Percentiles rank a stretch among this genome's conserved stretches.
phyloP scores from a whole-genome alignment of 148 eudicot genomes.

The Spergularia bocconei region DNA sequence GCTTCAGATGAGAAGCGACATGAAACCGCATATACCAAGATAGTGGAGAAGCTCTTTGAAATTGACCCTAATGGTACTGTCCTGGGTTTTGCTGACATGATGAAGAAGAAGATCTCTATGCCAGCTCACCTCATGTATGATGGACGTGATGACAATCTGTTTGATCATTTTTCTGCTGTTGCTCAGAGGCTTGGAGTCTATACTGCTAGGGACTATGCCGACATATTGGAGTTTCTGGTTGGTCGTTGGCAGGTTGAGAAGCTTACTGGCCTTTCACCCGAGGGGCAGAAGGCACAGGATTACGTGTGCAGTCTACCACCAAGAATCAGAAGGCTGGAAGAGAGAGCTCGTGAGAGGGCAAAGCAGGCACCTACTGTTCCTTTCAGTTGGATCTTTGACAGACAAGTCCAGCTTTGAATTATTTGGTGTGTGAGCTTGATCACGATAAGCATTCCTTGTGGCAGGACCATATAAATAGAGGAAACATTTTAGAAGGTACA shows the following conservation, averaged over 20 bases:
- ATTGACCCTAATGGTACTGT: slow-evolving; percentile 58
- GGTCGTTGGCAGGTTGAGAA: slow-evolving; percentile 38
- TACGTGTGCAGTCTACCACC: slow-evolving; percentile 46
- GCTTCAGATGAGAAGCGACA: slow-evolving; percentile 73
- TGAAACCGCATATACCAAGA: slow-evolving; percentile 36
- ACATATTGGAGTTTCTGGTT: slow-evolving; percentile 51
- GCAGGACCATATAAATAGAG: background rate
- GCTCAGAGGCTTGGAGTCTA: slow-evolving; percentile 61
- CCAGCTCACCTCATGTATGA: slow-evolving; percentile 69
- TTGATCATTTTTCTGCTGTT: slow-evolving; percentile 55
- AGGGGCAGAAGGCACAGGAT: slow-evolving; percentile 33
- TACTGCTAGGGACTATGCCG: slow-evolving; percentile 55
- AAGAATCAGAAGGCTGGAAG: slow-evolving; percentile 43
- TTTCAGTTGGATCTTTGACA: slow-evolving; percentile 53
- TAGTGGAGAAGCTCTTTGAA: slow-evolving; percentile 50
- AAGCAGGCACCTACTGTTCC: slow-evolving; percentile 32
- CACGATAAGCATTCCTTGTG: no score
- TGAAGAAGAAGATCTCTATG: slow-evolving; percentile 66
- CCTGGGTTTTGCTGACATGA: slow-evolving; percentile 61
- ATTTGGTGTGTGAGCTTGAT: background rate
- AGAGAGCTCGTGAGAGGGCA: slow-evolving; percentile 44
- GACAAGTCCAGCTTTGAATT: slow-evolving; percentile 37
- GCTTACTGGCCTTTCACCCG: slow-evolving; percentile 41
- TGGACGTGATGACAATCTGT: slow-evolving; percentile 48
- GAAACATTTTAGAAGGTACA: background rate